These are phyloP conservation scores for Anthracocystis setariae DNA, from an alignment of 1,284 basidiomycete species.

Conservation along the genomic window DNA sequence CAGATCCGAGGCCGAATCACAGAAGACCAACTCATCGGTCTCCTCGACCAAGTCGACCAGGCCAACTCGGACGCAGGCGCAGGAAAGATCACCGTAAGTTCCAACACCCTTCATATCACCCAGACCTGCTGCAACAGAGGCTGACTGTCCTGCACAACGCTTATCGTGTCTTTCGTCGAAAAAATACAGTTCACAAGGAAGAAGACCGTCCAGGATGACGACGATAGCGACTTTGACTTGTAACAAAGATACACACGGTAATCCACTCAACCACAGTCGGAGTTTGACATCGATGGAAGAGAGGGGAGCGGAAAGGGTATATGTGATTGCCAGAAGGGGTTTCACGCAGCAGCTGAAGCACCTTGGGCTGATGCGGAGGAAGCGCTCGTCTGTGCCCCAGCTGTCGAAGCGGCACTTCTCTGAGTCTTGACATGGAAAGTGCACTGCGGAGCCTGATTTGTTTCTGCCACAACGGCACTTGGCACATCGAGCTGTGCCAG, in stretches of 20 bases:
- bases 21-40: conserved; percentile 87
- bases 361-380: neutral
- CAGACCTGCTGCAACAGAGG: neutral
- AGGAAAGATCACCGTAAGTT: conserved; percentile 64
- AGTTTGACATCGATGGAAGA: neutral
- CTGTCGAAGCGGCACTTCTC: conserved; percentile 6
- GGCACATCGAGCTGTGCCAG: conserved; percentile 54
- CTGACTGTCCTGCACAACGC: neutral
- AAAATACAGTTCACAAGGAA: conserved; percentile 42
- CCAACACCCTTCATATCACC: no score
- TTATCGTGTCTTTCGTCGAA: neutral
- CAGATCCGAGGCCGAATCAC: conserved; percentile 85
- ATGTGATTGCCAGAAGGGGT: neutral
- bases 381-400: neutral
- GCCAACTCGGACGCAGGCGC: conserved; percentile 37
- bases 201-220: conserved; percentile 52
- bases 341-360: no score
- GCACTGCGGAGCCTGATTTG: conserved; percentile 48
- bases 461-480: conserved; percentile 55
- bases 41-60: conserved; percentile 84
- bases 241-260: conserved; percentile 8
- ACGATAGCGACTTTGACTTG: conserved; percentile 57
- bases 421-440: conserved; percentile 61
- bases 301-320: neutral
- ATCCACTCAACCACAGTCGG: neutral